Base-by-base conservation (phyloP, 2,329 filamentous ascomycete genomes). In the Metarhizium sp. region DNA sequence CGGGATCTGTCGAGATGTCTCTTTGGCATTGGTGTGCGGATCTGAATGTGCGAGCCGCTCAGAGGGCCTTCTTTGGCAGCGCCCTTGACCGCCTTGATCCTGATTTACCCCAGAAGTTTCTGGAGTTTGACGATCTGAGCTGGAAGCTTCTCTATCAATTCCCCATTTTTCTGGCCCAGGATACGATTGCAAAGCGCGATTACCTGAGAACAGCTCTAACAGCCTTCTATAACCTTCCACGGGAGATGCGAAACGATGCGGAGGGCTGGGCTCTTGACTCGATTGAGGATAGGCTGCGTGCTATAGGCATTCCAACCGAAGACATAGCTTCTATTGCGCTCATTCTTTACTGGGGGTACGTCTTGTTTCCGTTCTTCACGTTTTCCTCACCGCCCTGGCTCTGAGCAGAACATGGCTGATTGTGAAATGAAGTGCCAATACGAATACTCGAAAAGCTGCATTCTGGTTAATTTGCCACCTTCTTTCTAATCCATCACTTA, bases 101-200 rank as follows among this genome's bases (percentile, higher is more conserved):
- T 0, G 25, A 30, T 0, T 49, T 59, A 2, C 30, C 63, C 0
- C 38, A 55, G 0, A 47, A 56, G 13, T 67, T 60, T 53, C 10
- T 65, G 2, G 51, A 40, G 2, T 67, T 64, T 36, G 64, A 66
- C 48, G 61, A 66, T 47, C 46, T 64, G 2, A 59, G 56, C 51
- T 67, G 61, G 61, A 54, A 67, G 58, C 55, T 64, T 48, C 55
- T 67, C 4, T 67, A 66, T 50, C 63, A 64, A 43, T 66, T 64
- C 43, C 64, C 64, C 0, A 42, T 20, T 16, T 58, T 63, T 18
- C 54, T 67, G 10, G 55, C 52, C 20, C 2, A 45, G 2, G 58
- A 64, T 8, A 65, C 66, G 64, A 54, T 43, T 1, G 25, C 8
- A 0, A 43, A 60, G 2, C 56, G 61, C 0, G 53, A 56, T 38